These are phyloP conservation scores for Cladosporium austrohemisphaericum DNA, from an alignment of 2,329 filamentous ascomycete species.

Conservation along the genomic window DNA sequence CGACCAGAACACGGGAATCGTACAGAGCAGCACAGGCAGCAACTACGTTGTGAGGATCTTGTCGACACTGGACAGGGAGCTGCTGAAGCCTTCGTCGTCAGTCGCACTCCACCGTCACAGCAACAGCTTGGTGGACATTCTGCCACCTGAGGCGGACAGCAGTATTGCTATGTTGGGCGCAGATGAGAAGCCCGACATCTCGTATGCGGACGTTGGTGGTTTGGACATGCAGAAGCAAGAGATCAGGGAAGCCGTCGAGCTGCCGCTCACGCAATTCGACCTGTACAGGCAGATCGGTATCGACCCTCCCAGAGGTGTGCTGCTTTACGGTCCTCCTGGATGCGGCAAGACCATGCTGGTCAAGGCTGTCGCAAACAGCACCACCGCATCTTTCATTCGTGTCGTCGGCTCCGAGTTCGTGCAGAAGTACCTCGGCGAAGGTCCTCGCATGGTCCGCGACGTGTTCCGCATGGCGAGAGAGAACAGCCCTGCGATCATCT, in stretches of 20 bases:
- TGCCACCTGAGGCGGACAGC: conserved; percentile 97
- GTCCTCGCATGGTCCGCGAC: conserved; percentile 96
- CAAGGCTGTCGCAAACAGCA: conserved; percentile 97
- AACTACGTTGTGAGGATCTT: conserved; percentile 99
- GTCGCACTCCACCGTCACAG: conserved; percentile 97
- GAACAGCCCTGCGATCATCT: conserved; percentile 97
- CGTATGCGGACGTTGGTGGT: conserved; percentile 95
- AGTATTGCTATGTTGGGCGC: conserved; percentile 97
- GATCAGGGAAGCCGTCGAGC: conserved; percentile 94
- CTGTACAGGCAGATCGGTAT: conserved; percentile 99
- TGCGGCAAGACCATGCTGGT: conserved; percentile 97
- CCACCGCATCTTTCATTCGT: conserved; percentile 95
- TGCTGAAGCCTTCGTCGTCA: conserved; percentile 95
- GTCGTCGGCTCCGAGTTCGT: conserved; percentile 98
- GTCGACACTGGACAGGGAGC: conserved; percentile 95
- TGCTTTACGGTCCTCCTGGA: conserved; percentile 92
- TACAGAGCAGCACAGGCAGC: conserved; percentile 95
- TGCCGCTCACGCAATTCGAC: conserved; percentile 95
- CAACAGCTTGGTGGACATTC: conserved; percentile 95
- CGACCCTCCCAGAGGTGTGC: conserved; percentile 90
- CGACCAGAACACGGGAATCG: conserved; percentile 98
- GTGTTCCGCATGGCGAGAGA: conserved; percentile 99
- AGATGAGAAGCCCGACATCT: conserved; percentile 97
- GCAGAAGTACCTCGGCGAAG: conserved; percentile 97
- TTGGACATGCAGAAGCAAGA: conserved; percentile 99